Evolutionary conservation across 202 grass and related monocot genomes (phyloP), one percentile per base, ranked within the genome.

Genomic region (Miscanthus sacchariflorus): DNA sequence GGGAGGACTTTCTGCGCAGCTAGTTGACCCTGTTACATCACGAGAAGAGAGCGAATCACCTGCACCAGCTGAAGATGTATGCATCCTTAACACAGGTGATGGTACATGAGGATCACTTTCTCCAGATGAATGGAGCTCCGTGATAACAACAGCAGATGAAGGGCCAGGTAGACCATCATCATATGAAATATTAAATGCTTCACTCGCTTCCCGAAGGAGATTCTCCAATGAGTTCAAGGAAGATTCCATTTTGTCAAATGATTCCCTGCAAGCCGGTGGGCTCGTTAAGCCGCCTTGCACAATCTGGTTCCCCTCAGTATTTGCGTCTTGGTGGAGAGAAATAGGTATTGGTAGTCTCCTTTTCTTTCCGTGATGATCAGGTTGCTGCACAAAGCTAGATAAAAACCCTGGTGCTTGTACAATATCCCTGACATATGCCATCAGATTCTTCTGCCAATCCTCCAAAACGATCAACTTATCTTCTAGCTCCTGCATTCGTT

Each of bases 201-300:
- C 80, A 67, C 90, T 88, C 5, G 89, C 97, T 88, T 92, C 90
- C 74, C 83, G 90, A 80, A 99, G 89, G 56, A 97, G 93, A 87
- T 88, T 97, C 82, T 99, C 94, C 66, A 99, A 90, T 5, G 94
- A 93, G 81, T 90, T 92, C 84, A 99, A 88, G 45, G 97, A 95
- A 58, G 86, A 95, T 88, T 99, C 94, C 91, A 97, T 93, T 86
- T 92, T 99, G 70, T 93, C 90, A 77, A 99, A 93, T 76, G 91
- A 90, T 88, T 97, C 90, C 43, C 68, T 89, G 82, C 86, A 85
- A 65, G 93, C 58, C 44, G 91, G 89, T 69, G 83, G 52, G 75
- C 68, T 82, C 4, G 38, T 73, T 61, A 88, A 79, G 35, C 66
- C 79, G 70, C 65, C 70, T 46, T 76, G 80, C 82, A 81, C 59